Base-by-base conservation (phyloP, 2,329 filamentous ascomycete genomes). In the Nannizziopsis arthrosporioides region DNA sequence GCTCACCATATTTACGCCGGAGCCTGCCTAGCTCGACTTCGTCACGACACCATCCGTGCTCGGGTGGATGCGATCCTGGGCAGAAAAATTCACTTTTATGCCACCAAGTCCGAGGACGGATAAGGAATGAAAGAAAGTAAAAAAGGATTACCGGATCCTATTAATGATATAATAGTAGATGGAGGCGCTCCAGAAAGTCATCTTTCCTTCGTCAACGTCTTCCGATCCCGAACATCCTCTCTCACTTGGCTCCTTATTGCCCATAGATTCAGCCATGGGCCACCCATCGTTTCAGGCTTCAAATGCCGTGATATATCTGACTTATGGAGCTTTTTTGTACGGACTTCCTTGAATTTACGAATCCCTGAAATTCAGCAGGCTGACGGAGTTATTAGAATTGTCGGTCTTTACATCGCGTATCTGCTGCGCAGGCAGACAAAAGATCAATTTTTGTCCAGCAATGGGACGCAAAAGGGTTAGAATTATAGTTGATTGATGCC, bases 381-480 rank as follows among this genome's bases (percentile, higher is more conserved):
- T 54, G 18, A 51, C 40, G 8, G 48, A 35, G 51, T 7, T 43
- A 40, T 32, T 61, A 87, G 83, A 12, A 57, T 83, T 41, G 65
- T 82, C 59, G 85, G 85, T 54, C 68, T 74, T 53, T 72, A 63
- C 55, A 64, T 79, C 52, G 76, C 75, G 54, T 79, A 73, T 72
- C 66, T 67, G 55, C 66, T 76, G 56, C 72, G 76, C 57, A 67
- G 73, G 53, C 81, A 87, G 69, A 71, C 75, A 54, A 84, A 82
- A 67, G 73, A 73, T 51, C 77, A 87, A 59, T 88, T 84, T 65
- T 72, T 90, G 51, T 76, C 83, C 47, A 79, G 81, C 61, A 89
- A 89, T 63, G 75, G 84, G 65, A 88, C 85, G 68, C 85, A 90
- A 72, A 85, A 82, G 73, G 85, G 85, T 90, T 67, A 81, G 78